Evolutionary conservation across 164 flowering plant genomes (phyloP), one percentile per base, ranked within the genome.

Genomic region (Vitis rotundifolia): DNA sequence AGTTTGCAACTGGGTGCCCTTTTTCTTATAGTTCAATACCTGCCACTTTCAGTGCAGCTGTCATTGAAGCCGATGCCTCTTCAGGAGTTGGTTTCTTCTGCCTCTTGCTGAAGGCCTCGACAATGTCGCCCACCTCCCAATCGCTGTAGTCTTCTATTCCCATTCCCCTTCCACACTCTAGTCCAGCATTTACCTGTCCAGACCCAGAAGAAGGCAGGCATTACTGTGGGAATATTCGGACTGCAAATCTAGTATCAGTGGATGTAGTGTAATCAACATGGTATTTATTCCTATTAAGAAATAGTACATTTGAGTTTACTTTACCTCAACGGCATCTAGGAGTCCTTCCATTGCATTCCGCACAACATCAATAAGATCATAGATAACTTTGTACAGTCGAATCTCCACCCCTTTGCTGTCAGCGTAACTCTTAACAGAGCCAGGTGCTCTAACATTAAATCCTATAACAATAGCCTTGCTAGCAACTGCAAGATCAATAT

Each of bases 341-440:
- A 94, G 94, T 73, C 97, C 98, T 84, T 94, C 98, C 98, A 92
- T 94, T 58, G 93, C 95, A 66, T 84, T 83, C 61, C 97, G 79
- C 69, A 92, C 79, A 61, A 92, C 95, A 79, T 92, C 97, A 78
- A 94, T 86, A 60, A 94, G 91, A 44, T 92, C 97, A 77, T 94
- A 94, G 56, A 94, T 92, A 68, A 94, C 92, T 77, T 76, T 92
- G 68, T 94, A 94, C 8, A 84, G 75, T 66, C 97, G 84, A 72
- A 94, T 86, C 78, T 91, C 97, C 63, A 89, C 83, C 48, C 89
- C 87, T 76, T 83, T 91, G 62, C 77, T 84, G 18, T 88, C 90
- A 49, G 97, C 97, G 79, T 85, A 83, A 69, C 75, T 91, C 77
- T 89, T 88, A 8, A 94, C 90, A 54, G 95, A 82, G 66, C 93